Base-by-base conservation (phyloP, 2,329 filamentous ascomycete species). In the Colletotrichum lindemuthianum region DNA sequence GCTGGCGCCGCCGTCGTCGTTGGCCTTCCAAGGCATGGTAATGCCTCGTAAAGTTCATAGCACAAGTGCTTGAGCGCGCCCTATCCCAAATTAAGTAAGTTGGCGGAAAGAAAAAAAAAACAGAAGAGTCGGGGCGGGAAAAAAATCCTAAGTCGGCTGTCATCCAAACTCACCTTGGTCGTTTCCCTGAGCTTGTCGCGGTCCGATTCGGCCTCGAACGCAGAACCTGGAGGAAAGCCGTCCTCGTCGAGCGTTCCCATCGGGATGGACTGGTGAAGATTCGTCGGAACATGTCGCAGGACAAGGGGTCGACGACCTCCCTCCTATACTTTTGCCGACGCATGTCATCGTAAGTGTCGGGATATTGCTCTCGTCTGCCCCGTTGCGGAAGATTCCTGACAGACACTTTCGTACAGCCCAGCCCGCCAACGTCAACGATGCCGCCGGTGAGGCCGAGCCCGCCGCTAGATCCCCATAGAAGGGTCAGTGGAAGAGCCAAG, bases 401-500 rank as follows among this genome's bases (percentile, higher is more conserved):
- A 89, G 78, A 70, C 86, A 88, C 68, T 90, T n/a, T n/a, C 86
- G 64, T 81, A 86, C 4, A 90, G 78, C 0, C 85, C 4, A 90
- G 78, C 0, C 85, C 85, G 13, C 85, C 86, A 4, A 88, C 81
- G 68, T 90, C 87, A 32, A 86, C 84, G 59, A 90, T 85, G 0
- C 87, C 88, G 5, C 86, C 86, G 0, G 86, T 89, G 51, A 90
- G 82, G 4, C 88, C 88, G 33, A 89, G 76, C 0, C 87, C 87
- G 48, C 87, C 87, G 7, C 60, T 50, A 51, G 16, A n/a, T 33
- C 50, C 15, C 16, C 33, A n/a, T 15, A 11, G 50, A 43, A 16
- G 48, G 45, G 57, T 41, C 44, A 45, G 50, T 47, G 39, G 41
- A 11, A 33, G 49, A 5, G 33, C 49, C 33, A n/a, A 45, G 24